Conservation (phyloP, 352 stramenopile species). For the Phytophthora palmivora region DNA sequence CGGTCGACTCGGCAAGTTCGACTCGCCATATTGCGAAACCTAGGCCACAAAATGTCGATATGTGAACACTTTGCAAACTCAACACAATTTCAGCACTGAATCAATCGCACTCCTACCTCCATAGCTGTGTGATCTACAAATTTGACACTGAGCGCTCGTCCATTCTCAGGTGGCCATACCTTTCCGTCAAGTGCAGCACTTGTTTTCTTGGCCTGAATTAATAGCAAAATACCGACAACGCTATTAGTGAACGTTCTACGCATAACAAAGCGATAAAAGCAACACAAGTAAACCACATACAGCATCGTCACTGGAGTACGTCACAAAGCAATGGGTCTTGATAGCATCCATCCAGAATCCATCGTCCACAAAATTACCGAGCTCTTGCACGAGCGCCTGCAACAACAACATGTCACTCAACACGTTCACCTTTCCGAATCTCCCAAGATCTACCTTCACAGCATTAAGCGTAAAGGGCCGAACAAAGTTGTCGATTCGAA, state of each 20-base stretch:
- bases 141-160: slow-evolving; percentile 47
- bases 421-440: not conserved
- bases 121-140: slow-evolving; percentile 54
- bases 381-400: slow-evolving; percentile 64
- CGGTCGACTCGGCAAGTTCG: slow-evolving; percentile 17
- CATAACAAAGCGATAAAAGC: not conserved
- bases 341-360: slow-evolving; percentile 91
- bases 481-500: slow-evolving; percentile 81
- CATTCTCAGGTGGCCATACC: slow-evolving; percentile 73
- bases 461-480: slow-evolving; percentile 79
- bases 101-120: slow-evolving; percentile 54
- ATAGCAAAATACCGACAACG: not conserved
- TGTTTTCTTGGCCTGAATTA: slow-evolving; percentile 58
- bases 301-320: slow-evolving; percentile 57
- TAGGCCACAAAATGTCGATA: slow-evolving; percentile 10
- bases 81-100: not conserved
- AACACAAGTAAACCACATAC: slow-evolving; percentile 29
- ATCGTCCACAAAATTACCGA: slow-evolving; percentile 63
- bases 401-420: slow-evolving; percentile 7
- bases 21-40: slow-evolving; percentile 39
- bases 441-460: slow-evolving; percentile 57
- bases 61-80: slow-evolving; percentile 10
- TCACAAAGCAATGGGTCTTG: slow-evolving; percentile 90
- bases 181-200: slow-evolving; percentile 54
- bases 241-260: not conserved